These are phyloP conservation scores for Enteropsectra breve DNA, from an alignment of 371 early-diverging fungal species.

Conservation along the genomic window DNA sequence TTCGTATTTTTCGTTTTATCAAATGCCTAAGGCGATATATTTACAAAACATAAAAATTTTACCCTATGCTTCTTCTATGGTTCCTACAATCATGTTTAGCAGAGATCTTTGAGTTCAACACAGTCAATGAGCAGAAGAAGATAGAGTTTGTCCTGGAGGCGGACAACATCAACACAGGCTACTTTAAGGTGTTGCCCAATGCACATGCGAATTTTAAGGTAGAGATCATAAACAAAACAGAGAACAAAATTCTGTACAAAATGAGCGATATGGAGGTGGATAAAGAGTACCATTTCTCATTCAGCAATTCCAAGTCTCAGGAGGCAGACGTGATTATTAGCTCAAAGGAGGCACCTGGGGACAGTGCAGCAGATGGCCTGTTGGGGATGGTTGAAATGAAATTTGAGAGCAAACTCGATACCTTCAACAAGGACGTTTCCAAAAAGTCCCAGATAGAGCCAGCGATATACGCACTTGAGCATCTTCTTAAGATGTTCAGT, in stretches of 20 bases:
- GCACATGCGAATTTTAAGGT: slow-evolving; percentile 7
- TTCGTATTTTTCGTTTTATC: no score
- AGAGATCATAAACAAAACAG: background rate
- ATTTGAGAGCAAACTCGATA: slow-evolving; percentile 45
- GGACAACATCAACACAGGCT: slow-evolving; percentile 19
- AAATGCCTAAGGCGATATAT: no score
- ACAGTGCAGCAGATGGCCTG: slow-evolving; percentile 3
- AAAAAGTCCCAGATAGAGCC: slow-evolving; percentile 54
- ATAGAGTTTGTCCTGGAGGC: slow-evolving; percentile 9
- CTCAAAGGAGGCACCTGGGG: slow-evolving; percentile 13
- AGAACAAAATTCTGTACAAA: slow-evolving; percentile 3
- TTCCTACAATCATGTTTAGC: background rate
- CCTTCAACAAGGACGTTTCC: slow-evolving; percentile 58
- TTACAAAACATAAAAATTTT: slow-evolving; percentile 5
- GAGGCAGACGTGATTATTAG: slow-evolving; percentile 36
- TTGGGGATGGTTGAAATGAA: slow-evolving; percentile 29
- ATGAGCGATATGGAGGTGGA: slow-evolving; percentile 22
- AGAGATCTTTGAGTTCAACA: slow-evolving; percentile 9
- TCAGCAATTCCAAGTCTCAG: slow-evolving; percentile 48
- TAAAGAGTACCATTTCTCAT: slow-evolving; percentile 50
- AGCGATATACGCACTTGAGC: slow-evolving; percentile 54
- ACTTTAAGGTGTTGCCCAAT: background rate
- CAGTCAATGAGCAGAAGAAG: background rate
- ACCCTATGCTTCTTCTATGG: background rate
- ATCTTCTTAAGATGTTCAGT: slow-evolving; percentile 51